phyloP scores from a whole-genome alignment of 208 protist species.

The Acanthamoeba healyi region DNA sequence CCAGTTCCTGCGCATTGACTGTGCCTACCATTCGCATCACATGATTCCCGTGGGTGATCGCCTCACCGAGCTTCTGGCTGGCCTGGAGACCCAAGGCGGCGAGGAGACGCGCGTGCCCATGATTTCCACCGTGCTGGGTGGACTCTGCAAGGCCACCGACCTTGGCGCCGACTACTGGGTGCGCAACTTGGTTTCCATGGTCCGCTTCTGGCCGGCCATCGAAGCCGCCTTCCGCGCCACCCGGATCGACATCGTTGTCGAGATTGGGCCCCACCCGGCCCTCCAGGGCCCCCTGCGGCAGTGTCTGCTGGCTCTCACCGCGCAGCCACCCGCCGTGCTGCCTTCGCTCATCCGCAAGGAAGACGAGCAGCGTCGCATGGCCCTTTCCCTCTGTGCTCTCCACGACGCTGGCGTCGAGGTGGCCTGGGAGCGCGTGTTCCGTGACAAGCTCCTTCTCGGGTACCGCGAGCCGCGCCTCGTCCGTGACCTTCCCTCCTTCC shows the following conservation, averaged over 20 bases:
- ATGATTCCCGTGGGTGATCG: slow-evolving; percentile 24
- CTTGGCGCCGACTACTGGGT: slow-evolving; percentile 57
- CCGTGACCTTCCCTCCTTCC: slow-evolving; percentile 25
- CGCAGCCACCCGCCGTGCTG: slow-evolving; percentile 20
- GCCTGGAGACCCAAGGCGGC: slow-evolving; percentile 2
- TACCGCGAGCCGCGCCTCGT: slow-evolving; percentile 18
- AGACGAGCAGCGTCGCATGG: neutral
- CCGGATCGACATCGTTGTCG: slow-evolving; percentile 32
- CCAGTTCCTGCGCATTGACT: slow-evolving; percentile 47
- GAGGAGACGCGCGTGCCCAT: slow-evolving; percentile 34
- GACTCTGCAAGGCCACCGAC: neutral
- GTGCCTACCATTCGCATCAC: slow-evolving; percentile 65
- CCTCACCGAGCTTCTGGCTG: slow-evolving; percentile 18
- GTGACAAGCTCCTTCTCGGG: neutral
- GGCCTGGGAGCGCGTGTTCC: neutral
- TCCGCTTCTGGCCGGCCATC: slow-evolving; percentile 65
- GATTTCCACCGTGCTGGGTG: slow-evolving; percentile 46
- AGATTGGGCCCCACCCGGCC: slow-evolving; percentile 47
- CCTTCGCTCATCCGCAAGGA: slow-evolving; percentile 55
- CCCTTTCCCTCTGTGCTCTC: slow-evolving; percentile 51
- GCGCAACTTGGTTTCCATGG: slow-evolving; percentile 52
- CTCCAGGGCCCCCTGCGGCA: slow-evolving; percentile 37
- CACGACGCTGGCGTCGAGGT: slow-evolving; percentile 40
- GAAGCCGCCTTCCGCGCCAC: neutral
- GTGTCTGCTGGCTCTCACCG: slow-evolving; percentile 11